These are phyloP conservation scores for Diaporthe amygdali DNA, from an alignment of 2,329 filamentous ascomycete genomes.

Conservation along the genomic window DNA sequence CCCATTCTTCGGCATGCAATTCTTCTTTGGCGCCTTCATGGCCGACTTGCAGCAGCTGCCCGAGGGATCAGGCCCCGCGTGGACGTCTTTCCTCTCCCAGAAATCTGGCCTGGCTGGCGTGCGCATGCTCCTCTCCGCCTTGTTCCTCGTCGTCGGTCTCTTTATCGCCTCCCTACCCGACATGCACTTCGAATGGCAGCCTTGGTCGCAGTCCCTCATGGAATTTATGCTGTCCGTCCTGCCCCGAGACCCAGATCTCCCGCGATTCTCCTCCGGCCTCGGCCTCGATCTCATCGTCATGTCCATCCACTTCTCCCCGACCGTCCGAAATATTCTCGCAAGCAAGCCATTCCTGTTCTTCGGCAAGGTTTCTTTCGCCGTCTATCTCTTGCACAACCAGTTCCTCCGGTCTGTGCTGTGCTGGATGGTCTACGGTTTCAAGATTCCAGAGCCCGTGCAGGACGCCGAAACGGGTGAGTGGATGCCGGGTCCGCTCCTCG, in stretches of 20 bases:
- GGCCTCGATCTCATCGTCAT: conserved; percentile 25
- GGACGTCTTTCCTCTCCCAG: conserved; percentile 19
- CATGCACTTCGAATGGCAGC: conserved; percentile 23
- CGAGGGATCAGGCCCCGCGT: conserved; percentile 18
- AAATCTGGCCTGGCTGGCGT: conserved; percentile 23
- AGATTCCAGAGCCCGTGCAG: conserved; percentile 23
- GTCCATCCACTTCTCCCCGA: conserved; percentile 26
- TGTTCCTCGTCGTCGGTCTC: conserved; percentile 23
- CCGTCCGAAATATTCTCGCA: conserved; percentile 21
- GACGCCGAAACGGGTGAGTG: conserved; percentile 22
- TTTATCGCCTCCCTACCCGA: conserved; percentile 26
- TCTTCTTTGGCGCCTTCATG: conserved; percentile 28
- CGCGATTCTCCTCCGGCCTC: conserved; percentile 26
- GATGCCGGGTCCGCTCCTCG: conserved; percentile 21
- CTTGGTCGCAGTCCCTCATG: conserved; percentile 24
- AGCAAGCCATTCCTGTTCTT: conserved; percentile 25
- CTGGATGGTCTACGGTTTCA: conserved; percentile 27
- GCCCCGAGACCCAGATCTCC: conserved; percentile 24
- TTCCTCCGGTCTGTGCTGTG: conserved; percentile 26
- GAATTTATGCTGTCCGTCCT: conserved; percentile 24
- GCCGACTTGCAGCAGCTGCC: conserved; percentile 23
- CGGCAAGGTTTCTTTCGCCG: conserved; percentile 26
- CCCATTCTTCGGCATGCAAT: conserved; percentile 27
- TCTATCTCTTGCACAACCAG: conserved; percentile 27
- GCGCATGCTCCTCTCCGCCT: conserved; percentile 23